Base-by-base conservation (phyloP, 768 basidiomycete genomes). In the Leccinum rimulosum region DNA sequence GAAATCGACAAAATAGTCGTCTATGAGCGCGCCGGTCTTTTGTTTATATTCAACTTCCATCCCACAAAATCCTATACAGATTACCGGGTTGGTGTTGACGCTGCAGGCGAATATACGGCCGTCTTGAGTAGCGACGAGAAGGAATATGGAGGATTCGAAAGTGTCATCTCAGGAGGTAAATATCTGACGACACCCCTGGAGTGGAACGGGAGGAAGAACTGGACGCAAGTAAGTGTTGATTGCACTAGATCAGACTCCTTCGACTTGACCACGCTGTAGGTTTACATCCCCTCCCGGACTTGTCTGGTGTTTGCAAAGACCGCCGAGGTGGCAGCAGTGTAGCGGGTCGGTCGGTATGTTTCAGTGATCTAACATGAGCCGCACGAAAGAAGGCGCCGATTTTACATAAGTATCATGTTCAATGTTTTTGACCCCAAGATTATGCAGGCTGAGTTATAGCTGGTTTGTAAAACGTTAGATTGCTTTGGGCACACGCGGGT, bases 31-130 rank as follows among this genome's bases (percentile, higher is more conserved):
- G 95, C 91, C 19, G 91, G 93, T 33, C 80, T 98, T 47, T 76
- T 99, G 49, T 99, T 98, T 79, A 80, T 98, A 66, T 98, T 97
- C 84, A 98, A 99, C 76, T 96, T 98, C 82, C 87, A 98, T 77
- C 87, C 93, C 6, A 84, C 82, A n/a, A 74, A 91, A 43, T 96
- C 94, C 60, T 99, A 87, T 77, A 85, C 87, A 49, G 94, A 98
- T 74, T 99, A 98, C 75, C 86, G 95, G 50, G 87, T 98, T 54
- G 97, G 97, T 6, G 84, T 96, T 22, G 88, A 98, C 36, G 82
- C 74, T 52, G 75, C 90, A 28, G 97, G 97, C 10, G 86, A 95
- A 74, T 98, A 98, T 74, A 79, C 76, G 52, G 82, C 93, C 61
- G 77, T 93, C 4, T 77, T 99, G 53, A 86, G 80, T 60, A 93